A percentile compares a stretch with the other conserved stretches of the same genome.
Evolutionary conservation across 176 grass and related monocot species (phyloP).

Genomic region (Juncus inflexus): DNA sequence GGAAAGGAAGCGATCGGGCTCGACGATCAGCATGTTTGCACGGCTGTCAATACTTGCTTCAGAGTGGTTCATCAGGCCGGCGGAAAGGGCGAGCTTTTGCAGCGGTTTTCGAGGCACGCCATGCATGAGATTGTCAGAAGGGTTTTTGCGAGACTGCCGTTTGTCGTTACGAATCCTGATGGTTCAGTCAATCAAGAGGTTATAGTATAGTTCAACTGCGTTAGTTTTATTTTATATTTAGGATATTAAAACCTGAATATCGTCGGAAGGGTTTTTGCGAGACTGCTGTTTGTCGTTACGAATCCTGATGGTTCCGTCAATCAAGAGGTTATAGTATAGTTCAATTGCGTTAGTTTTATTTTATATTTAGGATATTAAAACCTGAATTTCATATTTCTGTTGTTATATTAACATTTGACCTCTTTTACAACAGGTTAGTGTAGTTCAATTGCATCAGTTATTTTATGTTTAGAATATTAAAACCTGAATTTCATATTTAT

Average conservation of each 20-base stretch:
- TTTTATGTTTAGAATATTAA: too few relatives aligned
- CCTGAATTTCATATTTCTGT: not conserved
- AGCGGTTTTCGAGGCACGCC: conserved; percentile 64
- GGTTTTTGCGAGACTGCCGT: conserved; percentile 57
- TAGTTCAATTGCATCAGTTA: too few relatives aligned
- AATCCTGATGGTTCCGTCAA: conserved; percentile 30
- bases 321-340: too few relatives aligned
- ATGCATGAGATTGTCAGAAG: conserved; percentile 71
- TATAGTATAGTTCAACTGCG: too few relatives aligned
- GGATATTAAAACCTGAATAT: conserved; percentile 5
- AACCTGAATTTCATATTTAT: too few relatives aligned
- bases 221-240: too few relatives aligned
- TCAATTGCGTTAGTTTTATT: too few relatives aligned
- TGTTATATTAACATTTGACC: not conserved
- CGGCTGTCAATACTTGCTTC: conserved; percentile 83
- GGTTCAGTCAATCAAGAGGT: conserved; percentile 52
- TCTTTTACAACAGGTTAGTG: conserved; percentile 53
- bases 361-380: not conserved
- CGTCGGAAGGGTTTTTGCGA: conserved; percentile 50
- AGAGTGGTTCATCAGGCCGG: conserved; percentile 76
- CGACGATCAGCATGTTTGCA: conserved; percentile 91
- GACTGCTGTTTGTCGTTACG: conserved; percentile 38
- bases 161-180: conserved; percentile 22
- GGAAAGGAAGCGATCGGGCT: conserved; percentile 43
- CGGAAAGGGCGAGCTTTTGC: conserved; percentile 73